phyloP scores from a whole-genome alignment of 1,284 basidiomycete species.

The Malassezia dermatis region DNA sequence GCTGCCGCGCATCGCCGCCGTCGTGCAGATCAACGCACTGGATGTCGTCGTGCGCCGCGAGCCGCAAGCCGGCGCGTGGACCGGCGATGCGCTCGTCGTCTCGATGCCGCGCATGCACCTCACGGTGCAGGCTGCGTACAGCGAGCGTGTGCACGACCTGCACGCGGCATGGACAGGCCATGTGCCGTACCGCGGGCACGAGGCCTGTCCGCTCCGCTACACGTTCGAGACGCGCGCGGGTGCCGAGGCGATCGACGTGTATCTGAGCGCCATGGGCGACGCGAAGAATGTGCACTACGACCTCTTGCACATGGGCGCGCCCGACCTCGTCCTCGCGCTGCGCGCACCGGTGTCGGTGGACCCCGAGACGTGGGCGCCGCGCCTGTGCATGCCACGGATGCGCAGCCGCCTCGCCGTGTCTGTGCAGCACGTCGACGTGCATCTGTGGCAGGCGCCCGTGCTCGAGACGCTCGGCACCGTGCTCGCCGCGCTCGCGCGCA shows the following conservation, averaged over 20 bases:
- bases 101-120: neutral
- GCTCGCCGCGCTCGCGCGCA: neutral
- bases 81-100: neutral
- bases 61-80: neutral
- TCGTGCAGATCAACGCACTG: slow-evolving; percentile 17
- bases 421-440: slow-evolving; percentile 9
- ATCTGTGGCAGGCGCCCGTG: slow-evolving; percentile 11
- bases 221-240: neutral
- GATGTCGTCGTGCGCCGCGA: neutral
- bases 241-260: slow-evolving; percentile 7
- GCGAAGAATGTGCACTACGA: neutral
- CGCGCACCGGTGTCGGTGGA: slow-evolving; percentile 2
- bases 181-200: neutral
- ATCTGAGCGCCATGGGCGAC: slow-evolving; percentile 2
- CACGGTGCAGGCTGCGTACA: slow-evolving; percentile 6
- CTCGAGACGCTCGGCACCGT: neutral
- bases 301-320: slow-evolving; percentile 2
- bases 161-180: neutral
- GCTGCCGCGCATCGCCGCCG: slow-evolving; percentile 9
- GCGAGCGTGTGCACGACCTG: slow-evolving; percentile 4
- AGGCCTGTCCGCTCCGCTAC: slow-evolving; percentile 7
- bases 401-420: neutral
- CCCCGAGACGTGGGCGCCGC: neutral
- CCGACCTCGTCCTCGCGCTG: neutral
- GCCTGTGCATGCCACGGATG: neutral